Conservation (phyloP, 495 filamentous ascomycete species). For the Aspergillus panamensis region DNA sequence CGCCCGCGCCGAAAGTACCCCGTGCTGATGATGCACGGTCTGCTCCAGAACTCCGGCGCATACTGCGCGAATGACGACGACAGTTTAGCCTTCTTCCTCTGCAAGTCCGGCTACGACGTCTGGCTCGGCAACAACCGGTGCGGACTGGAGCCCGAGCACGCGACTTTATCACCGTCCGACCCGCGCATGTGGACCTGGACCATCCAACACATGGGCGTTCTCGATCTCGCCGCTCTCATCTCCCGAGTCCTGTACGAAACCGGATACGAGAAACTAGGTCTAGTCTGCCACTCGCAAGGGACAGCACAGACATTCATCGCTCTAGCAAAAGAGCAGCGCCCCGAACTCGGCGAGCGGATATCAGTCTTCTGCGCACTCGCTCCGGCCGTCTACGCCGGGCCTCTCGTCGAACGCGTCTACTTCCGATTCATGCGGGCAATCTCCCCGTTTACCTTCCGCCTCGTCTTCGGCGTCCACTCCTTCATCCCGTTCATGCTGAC, state of each 20-base stretch:
- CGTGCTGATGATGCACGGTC: constrained; percentile 81
- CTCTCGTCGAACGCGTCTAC: constrained; percentile 79
- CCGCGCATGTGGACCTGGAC: constrained; percentile 98
- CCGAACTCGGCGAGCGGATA: constrained; percentile 78
- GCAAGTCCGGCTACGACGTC: constrained; percentile 91
- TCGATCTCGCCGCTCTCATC: constrained; percentile 86
- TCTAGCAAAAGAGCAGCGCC: constrained; percentile 86
- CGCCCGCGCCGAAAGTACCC: constrained; percentile 67
- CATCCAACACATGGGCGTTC: constrained; percentile 86
- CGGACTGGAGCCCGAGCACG: constrained; percentile 75
- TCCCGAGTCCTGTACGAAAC: constrained; percentile 80
- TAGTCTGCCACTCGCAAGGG: constrained; percentile 87
- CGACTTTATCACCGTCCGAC: constrained; percentile 63
- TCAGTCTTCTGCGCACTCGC: constrained; percentile 92
- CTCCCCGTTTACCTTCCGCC: constrained; percentile 67
- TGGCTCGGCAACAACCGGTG: constrained; percentile 97
- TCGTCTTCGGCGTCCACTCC: constrained; percentile 88
- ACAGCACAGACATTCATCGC: constrained; percentile 89
- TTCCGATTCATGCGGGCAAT: constrained; percentile 90
- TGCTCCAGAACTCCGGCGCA: constrained; percentile 83
- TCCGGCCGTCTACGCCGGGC: constrained; percentile 87
- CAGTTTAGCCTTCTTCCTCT: constrained; percentile 86
- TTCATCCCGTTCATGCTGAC: constrained; percentile 96
- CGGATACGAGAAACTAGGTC: constrained; percentile 75
- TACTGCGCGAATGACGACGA: constrained; percentile 90